Conservation (phyloP, 768 basidiomycete species). For the Mycena crocata region DNA sequence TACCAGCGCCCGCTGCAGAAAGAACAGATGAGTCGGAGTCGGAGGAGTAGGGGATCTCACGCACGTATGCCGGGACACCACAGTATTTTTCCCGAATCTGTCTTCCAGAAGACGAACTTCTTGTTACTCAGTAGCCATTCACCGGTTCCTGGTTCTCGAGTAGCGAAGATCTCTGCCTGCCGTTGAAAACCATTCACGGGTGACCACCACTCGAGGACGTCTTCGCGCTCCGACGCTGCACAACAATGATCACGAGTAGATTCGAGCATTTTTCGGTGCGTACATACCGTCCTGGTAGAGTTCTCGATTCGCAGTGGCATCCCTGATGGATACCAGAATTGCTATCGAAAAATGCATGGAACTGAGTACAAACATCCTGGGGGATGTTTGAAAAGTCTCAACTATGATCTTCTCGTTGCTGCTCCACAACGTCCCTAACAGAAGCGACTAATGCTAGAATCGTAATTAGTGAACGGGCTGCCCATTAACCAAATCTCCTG, state of each 20-base stretch:
- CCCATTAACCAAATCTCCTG: neutral
- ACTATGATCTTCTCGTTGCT: too few species aligned
- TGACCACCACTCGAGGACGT: conserved; percentile 11
- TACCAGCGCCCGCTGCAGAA: conserved; percentile 19
- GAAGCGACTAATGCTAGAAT: neutral
- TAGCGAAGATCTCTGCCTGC: conserved; percentile 12
- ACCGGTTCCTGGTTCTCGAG: conserved; percentile 9
- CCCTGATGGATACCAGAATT: neutral
- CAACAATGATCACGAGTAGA: neutral
- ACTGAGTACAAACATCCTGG: too few species aligned
- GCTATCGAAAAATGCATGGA: too few species aligned
- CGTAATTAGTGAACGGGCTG: neutral
- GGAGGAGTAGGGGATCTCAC: neutral
- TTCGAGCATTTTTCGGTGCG: neutral
- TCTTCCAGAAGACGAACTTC: neutral
- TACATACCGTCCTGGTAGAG: neutral
- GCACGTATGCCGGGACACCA: conserved; percentile 20
- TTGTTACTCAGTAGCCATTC: neutral
- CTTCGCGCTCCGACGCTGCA: neutral
- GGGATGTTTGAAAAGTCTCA: too few species aligned
- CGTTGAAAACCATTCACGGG: conserved; percentile 10
- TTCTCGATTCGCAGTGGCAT: neutral
- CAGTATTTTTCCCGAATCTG: neutral
- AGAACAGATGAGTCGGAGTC: neutral
- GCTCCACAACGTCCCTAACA: neutral